A percentile compares a stretch with the other conserved stretches of the same genome.
phyloP scores from a whole-genome alignment of 352 stramenopile species.

The Aphanomyces astaci region DNA sequence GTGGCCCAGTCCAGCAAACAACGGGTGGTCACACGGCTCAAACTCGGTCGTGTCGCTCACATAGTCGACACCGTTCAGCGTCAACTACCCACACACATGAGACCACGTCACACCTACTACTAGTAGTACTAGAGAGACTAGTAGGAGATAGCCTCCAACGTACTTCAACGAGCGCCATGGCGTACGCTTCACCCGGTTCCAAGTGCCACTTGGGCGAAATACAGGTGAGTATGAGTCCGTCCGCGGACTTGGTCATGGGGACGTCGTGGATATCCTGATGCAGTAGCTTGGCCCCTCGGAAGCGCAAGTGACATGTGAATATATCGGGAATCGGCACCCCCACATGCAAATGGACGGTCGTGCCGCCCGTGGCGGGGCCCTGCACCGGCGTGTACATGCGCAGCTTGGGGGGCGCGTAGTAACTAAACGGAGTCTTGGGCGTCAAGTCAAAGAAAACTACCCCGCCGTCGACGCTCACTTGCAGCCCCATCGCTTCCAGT shows the following conservation, averaged over 20 bases:
- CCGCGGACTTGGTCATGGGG: not conserved
- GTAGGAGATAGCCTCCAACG: not conserved
- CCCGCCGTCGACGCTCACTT: conserved; percentile 9
- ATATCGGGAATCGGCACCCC: not conserved
- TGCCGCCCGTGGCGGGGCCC: conserved; percentile 2
- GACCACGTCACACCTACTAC: too few relatives aligned
- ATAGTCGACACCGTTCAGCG: conserved; percentile 17
- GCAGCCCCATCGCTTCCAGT: conserved; percentile 7
- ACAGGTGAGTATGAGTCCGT: not conserved
- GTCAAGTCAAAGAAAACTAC: conserved; percentile 7
- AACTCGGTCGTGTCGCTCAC: not conserved
- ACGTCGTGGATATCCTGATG: not conserved
- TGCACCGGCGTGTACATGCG: not conserved
- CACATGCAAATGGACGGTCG: not conserved
- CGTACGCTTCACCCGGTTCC: not conserved
- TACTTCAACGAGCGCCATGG: conserved; percentile 20
- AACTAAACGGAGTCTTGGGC: conserved; percentile 16
- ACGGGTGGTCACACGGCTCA: not conserved
- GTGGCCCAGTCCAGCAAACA: not conserved
- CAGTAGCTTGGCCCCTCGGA: conserved; percentile 3
- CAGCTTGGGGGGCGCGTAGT: conserved; percentile 16
- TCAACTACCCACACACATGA: not conserved
- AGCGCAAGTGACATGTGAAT: not conserved
- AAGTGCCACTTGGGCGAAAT: not conserved
- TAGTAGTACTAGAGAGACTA: too few relatives aligned